Evolutionary conservation across 257 asterid genomes (phyloP), one percentile per base, ranked within the genome.

Genomic region (Fraxinus pennsylvanica): DNA sequence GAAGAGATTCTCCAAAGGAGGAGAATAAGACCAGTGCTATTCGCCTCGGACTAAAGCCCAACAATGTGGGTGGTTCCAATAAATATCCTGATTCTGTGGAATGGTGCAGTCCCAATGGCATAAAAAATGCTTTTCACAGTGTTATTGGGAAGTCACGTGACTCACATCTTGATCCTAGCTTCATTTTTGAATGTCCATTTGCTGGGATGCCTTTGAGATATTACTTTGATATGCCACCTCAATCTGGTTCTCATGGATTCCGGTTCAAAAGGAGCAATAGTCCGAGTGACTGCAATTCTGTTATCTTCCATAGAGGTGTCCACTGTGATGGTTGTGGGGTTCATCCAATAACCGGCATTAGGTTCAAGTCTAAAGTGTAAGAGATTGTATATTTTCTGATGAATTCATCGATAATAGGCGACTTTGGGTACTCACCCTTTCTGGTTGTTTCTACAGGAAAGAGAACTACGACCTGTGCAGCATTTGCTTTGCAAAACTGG

Each of bases 241-340:
- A 4, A 54, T 36, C 73, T 47, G 45, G 75, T 79, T 30, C 84
- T 47, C 80, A 17, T 52, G 63, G 63, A 52, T 52, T 52, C 63
- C 25, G 10, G 2, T 52, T 52, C 27, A 84, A 79, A 79, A 80
- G 87, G 69, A 85, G 74, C 74, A 73, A 17, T 17, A 69, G 63
- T 71, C 84, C 76, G 39, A 81, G 79, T 65, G 90, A 86, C 75
- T 79, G 81, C 35, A 71, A 73, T 14, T 86, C 81, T 9, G 81
- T 47, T 78, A 70, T 84, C 73, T 84, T 89, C 87, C 99, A 96
- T 73, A 87, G 88, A 8, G 99, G 99, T 17, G 90, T 92, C 67
- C 86, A 92, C 15, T 93, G 99, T 63, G 98, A 96, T 84, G 97
- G 99, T 36, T 96, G 99, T 80, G 95, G 96, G 15, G 86, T 85